A percentile compares a stretch with the other conserved stretches of the same genome.
Conservation (phyloP, 2,329 filamentous ascomycete genomes). For the Alternaria sp. region DNA sequence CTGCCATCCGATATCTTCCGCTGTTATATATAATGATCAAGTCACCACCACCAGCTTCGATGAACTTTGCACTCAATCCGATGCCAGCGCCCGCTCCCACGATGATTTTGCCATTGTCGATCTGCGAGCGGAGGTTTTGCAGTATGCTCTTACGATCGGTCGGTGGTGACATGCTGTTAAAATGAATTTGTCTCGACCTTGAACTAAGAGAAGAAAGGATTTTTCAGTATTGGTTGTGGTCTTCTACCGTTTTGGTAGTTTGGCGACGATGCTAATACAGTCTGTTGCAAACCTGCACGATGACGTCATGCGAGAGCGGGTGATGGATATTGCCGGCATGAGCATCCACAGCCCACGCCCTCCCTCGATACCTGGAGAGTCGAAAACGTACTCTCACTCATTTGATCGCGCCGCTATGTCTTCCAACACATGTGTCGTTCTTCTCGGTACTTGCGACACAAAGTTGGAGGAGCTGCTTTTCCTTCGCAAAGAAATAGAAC, state of each 20-base stretch:
- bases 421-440: slow-evolving; percentile 53
- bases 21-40: slow-evolving; percentile 78
- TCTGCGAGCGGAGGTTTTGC: slow-evolving; percentile 59
- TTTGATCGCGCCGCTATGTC: slow-evolving; percentile 15
- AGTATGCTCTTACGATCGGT: slow-evolving; percentile 66
- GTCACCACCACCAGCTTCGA: slow-evolving; percentile 73
- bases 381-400: background rate
- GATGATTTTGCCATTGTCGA: slow-evolving; percentile 65
- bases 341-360: background rate
- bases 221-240: background rate
- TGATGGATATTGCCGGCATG: slow-evolving; percentile 1
- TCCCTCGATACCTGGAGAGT: background rate
- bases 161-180: slow-evolving; percentile 63
- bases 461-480: slow-evolving; percentile 68
- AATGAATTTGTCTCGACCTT: background rate
- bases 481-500: slow-evolving; percentile 59
- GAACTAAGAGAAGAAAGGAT: background rate
- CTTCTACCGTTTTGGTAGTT: background rate
- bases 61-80: slow-evolving; percentile 74
- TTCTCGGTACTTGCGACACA: slow-evolving; percentile 71
- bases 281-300: slow-evolving; percentile 5
- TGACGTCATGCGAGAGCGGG: slow-evolving; percentile 24
- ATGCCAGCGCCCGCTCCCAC: slow-evolving; percentile 75
- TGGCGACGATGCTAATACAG: background rate
- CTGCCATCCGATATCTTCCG: slow-evolving; percentile 76